Evolutionary conservation across 2,329 filamentous ascomycete genomes (phyloP).

Genomic region (Ambrosiella beaveri): DNA sequence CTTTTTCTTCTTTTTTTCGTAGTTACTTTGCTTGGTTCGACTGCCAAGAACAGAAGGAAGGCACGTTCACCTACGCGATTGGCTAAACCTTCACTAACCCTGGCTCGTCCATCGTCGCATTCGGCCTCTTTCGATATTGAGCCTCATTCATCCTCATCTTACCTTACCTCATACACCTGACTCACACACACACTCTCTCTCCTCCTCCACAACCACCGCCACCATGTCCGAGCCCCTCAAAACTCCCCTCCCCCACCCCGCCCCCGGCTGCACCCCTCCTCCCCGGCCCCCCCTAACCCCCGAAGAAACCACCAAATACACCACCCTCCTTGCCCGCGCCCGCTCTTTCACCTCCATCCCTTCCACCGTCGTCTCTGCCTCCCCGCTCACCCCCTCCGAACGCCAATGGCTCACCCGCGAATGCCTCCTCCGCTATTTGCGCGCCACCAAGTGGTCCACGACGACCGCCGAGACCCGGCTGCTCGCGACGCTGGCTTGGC

Average conservation of each 20-base stretch:
- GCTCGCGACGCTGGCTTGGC: conserved; percentile 67
- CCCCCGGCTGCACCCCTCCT: conserved; percentile 38
- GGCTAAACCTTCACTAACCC: too few relatives aligned
- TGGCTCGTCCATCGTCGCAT: too few relatives aligned
- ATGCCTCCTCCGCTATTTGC: conserved; percentile 80
- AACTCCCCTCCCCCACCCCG: conserved; percentile 42
- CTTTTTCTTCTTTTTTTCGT: too few relatives aligned
- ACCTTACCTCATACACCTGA: neutral
- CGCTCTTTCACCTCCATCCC: conserved; percentile 29
- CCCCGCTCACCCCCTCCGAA: conserved; percentile 60
- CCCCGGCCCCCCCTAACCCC: conserved; percentile 44
- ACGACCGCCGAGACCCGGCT: conserved; percentile 63
- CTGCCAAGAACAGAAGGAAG: too few relatives aligned
- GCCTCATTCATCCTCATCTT: neutral
- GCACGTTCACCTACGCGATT: too few relatives aligned
- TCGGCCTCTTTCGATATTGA: neutral
- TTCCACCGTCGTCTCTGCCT: conserved; percentile 37
- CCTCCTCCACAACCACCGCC: neutral
- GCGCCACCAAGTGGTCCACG: conserved; percentile 80
- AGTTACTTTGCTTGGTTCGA: too few relatives aligned
- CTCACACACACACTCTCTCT: too few relatives aligned
- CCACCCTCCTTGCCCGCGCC: conserved; percentile 52
- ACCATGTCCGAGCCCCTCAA: conserved; percentile 18
- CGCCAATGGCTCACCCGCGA: conserved; percentile 82
- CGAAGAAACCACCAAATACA: conserved; percentile 72